Percentiles rank a stretch among this genome's conserved stretches.
These are phyloP conservation scores for Oenanthe sinensis DNA, from an alignment of 129 eudicot genomes.

Conservation along the genomic window DNA sequence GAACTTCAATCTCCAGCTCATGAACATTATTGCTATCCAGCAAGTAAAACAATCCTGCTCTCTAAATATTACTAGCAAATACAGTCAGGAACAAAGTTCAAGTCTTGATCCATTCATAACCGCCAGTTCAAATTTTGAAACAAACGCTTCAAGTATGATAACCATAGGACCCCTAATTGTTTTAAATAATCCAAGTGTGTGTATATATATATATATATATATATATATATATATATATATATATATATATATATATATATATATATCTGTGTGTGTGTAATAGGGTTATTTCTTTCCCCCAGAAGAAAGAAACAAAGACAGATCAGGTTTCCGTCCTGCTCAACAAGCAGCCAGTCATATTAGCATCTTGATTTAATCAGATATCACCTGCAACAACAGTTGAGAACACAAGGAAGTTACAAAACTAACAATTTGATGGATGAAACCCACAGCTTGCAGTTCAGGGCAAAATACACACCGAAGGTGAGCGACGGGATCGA, in stretches of 20 bases:
- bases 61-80: neutral
- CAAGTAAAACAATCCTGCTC: neutral
- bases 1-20: neutral
- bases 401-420: neutral
- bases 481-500: constrained; percentile 40
- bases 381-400: constrained; percentile 20
- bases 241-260: no score
- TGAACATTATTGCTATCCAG: neutral
- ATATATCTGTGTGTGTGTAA: no score
- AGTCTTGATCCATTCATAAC: neutral
- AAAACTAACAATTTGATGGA: neutral
- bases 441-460: neutral
- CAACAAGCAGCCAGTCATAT: constrained; percentile 10
- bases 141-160: neutral
- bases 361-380: constrained; percentile 24
- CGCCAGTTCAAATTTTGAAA: neutral
- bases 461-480: constrained; percentile 20
- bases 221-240: no score
- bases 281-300: neutral
- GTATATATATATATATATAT: no score
- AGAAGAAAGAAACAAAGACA: constrained; percentile 10
- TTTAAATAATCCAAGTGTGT: neutral
- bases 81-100: neutral
- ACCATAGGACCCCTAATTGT: neutral
- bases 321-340: neutral